Evolutionary conservation across 108 stramenopile species (phyloP), one percentile per base, ranked within the genome.

Genomic region (Skeletonema costatum): DNA sequence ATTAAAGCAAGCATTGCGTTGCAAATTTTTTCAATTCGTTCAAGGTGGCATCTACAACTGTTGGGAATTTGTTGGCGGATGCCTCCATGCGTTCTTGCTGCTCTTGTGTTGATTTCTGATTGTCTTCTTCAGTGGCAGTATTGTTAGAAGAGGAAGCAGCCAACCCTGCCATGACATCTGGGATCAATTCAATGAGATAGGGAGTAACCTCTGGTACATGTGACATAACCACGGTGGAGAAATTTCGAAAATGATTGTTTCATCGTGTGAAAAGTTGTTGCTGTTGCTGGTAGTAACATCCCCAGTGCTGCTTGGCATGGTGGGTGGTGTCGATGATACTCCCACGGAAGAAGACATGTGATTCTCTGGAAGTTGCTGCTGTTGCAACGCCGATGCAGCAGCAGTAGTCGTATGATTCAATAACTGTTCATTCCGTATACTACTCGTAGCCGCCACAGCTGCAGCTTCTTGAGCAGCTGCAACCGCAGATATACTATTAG

Each of bases 151-250:
- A 11, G 11, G 39, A 11, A 41, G 39, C 11, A 1, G 41, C 11
- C 16, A 46, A n/a, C n/a, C 25, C 25, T 10, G 53, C 21, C 53
- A 56, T 56, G 4, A 56, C 25, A 9, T 21, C 19, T 1, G 77
- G 70, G 42, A 78, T 38, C 25, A 71, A 56, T 13, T 38, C 64
- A n/a, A 70, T 51, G 10, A 78, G 12, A 14, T 59, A 63, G 31
- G 70, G 70, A 32, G 64, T 56, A 29, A 78, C 66, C 53, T 78
- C 77, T 32, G 77, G 77, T 9, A 78, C 77, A 14, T 56, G 70
- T 36, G 56, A 60, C 21, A 71, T 32, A 0, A 78, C 70, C 32
- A 65, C 64, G 4, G 64, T 59, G 4, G 4, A 78, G 30, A 51
- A 78, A 78, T 32, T 66, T 50, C 36, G 70, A 66, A 66, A 50